Base-by-base conservation (phyloP, 176 grass and related monocot genomes). In the Oropetium thomaeum region DNA sequence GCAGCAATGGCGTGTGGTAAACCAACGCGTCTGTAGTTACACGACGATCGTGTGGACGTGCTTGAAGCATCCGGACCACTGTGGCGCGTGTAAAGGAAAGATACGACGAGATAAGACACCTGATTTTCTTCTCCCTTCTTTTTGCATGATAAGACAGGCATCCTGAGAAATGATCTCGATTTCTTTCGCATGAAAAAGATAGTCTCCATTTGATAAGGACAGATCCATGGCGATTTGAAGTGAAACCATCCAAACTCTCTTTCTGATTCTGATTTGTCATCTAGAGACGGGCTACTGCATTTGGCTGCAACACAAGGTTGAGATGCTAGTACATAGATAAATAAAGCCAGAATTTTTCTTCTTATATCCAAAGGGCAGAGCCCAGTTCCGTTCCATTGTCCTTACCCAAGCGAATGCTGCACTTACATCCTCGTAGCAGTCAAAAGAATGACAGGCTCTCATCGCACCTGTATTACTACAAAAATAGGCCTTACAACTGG, bases 401-500 rank as follows among this genome's bases (percentile, higher is more conserved):
- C 41, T n/a, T n/a, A 55, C 6, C 42, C 34, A 23, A 76, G 11
- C 11, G 6, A 32, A 35, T 26, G 13, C 25, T 34, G 8, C 8
- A 63, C 13, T 33, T 13, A 23, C 45, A 54, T 75, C 71, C 62
- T 44, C 12, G n/a, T 69, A 17, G 22, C 39, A 29, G 74, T 82
- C 25, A 53, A 61, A 82, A 81, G 66, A 86, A 79, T 86, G 63
- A 39, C 57, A 32, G 23, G 61, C 63, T 70, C 79, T 78, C 60
- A 28, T 61, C 66, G 58, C 39, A 67, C 65, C 82, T 55, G 35
- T 57, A 66, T 63, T 19, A 76, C 25, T 31, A 77, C 82, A 63
- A 70, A 79, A 87, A 81, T 57, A 63, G 66, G 59, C 62, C 76
- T 69, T 65, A 27, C 65, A 82, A 85, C 64, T 63, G 73, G 61